These are phyloP conservation scores for Astrothelium subdiscretum DNA, from an alignment of 495 filamentous ascomycete species.

Conservation along the genomic window DNA sequence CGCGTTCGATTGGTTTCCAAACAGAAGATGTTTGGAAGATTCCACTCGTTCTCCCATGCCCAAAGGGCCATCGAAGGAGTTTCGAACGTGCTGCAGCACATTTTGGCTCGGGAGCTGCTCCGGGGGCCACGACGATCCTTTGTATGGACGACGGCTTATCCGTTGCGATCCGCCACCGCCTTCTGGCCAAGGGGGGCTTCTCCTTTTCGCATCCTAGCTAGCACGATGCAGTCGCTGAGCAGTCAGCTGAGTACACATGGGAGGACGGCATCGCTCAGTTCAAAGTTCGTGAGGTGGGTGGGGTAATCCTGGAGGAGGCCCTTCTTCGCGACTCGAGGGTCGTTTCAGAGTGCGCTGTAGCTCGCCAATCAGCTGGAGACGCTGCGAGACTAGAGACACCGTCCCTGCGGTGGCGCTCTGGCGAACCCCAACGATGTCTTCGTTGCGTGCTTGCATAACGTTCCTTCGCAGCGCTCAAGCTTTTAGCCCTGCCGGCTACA, in stretches of 20 bases:
- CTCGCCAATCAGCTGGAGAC: neutral
- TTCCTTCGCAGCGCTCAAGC: neutral
- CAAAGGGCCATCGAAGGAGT: neutral
- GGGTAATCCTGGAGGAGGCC: neutral
- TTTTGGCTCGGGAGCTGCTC: neutral
- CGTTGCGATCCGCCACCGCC: neutral
- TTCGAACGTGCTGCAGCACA: too few relatives aligned
- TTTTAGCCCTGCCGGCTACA: neutral
- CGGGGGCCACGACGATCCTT: neutral
- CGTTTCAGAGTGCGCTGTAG: neutral
- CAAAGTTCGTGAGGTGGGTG: neutral
- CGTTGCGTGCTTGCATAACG: constrained; percentile 3
- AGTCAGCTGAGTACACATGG: constrained; percentile 3
- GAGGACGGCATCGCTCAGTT: neutral
- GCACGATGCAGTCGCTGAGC: neutral
- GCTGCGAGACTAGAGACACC: neutral
- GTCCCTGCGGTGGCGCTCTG: neutral
- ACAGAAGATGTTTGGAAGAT: neutral
- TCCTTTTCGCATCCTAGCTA: neutral
- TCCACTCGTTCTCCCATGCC: neutral
- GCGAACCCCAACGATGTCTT: neutral
- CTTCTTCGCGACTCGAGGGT: neutral
- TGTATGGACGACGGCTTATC: neutral
- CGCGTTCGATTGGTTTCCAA: neutral
- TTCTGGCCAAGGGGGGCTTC: neutral